Evolutionary conservation across 345 rosid genomes (phyloP), one percentile per base, ranked within the genome.

Genomic region (Euclidium syriacum): DNA sequence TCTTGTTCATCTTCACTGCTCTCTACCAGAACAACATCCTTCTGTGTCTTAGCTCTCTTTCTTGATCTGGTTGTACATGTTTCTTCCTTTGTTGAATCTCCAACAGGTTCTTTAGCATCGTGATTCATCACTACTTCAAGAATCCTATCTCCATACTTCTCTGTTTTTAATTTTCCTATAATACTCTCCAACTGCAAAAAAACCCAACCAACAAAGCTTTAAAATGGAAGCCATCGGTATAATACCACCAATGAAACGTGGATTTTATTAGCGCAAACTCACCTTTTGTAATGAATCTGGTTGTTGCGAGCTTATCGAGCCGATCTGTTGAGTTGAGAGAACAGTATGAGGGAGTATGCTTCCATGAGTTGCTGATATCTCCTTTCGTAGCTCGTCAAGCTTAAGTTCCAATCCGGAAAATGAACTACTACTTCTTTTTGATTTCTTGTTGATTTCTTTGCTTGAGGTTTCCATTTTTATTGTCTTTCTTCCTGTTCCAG

Each of bases 311-410:
- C 86, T 73, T 71, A 89, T 80, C 65, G 27, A 55, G 66, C 85
- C 65, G 70, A 92, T 89, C 67, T 85, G 91, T 53, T 87, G 89
- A 4, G 82, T 74, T 22, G 98, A 85, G 71, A 89, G 78, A 56
- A 92, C 74, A 1, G 95, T 82, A 78, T 92, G 96, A 55, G 95
- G 98, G 53, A 85, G 81, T 76, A 91, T 84, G 64, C 82, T 87
- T 58, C 90, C 95, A 58, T 88, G 71, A 47, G 63, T 53, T 6
- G 81, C 69, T 7, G 88, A 77, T 52, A 92, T 83, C 61, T 85
- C 89, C 70, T 87, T 87, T 49, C 96, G 76, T 78, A 92, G 61
- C 81, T 79, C 75, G 60, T 89, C 94, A 35, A 92, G 96, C 77
- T 80, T 84, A 8, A 64, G 57, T 74, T 83, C 91, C 71, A 89